Conservation (phyloP, 2,329 filamentous ascomycete genomes). For the Monilinia fructigena region DNA sequence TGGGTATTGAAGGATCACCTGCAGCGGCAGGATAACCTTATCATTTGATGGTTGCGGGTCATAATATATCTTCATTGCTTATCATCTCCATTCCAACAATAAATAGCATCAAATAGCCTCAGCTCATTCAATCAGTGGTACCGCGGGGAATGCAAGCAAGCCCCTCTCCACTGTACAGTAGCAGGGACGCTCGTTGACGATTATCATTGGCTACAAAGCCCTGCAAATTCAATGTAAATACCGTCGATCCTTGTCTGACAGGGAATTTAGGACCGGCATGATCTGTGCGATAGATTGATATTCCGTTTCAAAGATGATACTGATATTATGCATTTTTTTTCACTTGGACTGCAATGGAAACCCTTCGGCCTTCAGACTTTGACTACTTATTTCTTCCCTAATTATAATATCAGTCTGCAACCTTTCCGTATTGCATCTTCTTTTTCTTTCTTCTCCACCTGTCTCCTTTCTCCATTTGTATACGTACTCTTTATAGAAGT, state of each 20-base stretch:
- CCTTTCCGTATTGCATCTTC: conserved; percentile 13
- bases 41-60: background rate
- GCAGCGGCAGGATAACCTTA: background rate
- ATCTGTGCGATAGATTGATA: conserved; percentile 23
- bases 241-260: conserved; percentile 14
- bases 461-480: conserved; percentile 16
- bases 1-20: background rate
- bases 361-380: conserved; percentile 17
- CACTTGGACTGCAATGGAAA: conserved; percentile 19
- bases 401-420: conserved; percentile 18
- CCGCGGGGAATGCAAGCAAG: conserved; percentile 13
- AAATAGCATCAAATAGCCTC: background rate
- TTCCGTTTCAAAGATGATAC: conserved; percentile 23
- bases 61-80: conserved; percentile 3
- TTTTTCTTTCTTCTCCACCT: conserved; percentile 16
- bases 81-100: background rate
- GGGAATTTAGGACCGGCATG: background rate
- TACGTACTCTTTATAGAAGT: conserved; percentile 23
- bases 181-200: background rate
- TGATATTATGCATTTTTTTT: conserved; percentile 9
- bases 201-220: conserved; percentile 8
- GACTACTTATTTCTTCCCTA: conserved; percentile 14
- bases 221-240: background rate
- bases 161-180: conserved; percentile 8
- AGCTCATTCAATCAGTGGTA: background rate